These are phyloP conservation scores for Zelonia costaricensis DNA, from an alignment of 208 protist genomes.

Conservation along the genomic window DNA sequence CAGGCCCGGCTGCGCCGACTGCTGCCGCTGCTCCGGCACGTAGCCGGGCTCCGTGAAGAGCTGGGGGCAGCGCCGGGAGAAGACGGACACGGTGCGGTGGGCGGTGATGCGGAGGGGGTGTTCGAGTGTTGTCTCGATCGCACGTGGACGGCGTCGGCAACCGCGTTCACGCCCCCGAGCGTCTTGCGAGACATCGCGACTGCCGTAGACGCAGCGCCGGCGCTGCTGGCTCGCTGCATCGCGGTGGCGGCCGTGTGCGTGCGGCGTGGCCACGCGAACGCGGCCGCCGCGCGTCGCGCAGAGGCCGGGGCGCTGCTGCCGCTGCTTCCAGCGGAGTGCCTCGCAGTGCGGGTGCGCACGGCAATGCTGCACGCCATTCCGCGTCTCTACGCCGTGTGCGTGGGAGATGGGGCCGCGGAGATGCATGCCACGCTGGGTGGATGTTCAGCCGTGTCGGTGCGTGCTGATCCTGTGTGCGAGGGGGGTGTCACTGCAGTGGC, in stretches of 20 bases:
- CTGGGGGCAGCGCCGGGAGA: too few species aligned
- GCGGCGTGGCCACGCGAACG: background rate
- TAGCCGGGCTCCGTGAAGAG: constrained; percentile 3
- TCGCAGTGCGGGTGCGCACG: constrained; percentile 4
- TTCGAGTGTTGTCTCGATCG: too few species aligned
- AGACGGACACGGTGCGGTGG: too few species aligned
- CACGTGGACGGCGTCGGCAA: too few species aligned
- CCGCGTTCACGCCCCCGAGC: too few species aligned
- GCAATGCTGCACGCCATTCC: constrained; percentile 4
- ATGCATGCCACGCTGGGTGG: background rate
- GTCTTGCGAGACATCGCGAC: constrained; percentile 2
- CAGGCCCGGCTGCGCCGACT: background rate
- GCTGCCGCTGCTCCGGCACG: background rate
- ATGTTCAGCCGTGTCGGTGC: background rate
- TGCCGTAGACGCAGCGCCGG: constrained; percentile 7
- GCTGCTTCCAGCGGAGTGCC: background rate
- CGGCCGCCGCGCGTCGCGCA: too few species aligned
- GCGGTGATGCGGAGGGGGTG: too few species aligned
- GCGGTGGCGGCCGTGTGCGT: constrained; percentile 4
- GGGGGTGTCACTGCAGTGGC: too few species aligned
- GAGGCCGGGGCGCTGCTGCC: background rate
- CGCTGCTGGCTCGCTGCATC: constrained; percentile 9
- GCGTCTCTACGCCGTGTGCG: constrained; percentile 8
- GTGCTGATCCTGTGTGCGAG: too few species aligned
- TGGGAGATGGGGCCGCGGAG: too few species aligned